Base-by-base conservation (phyloP, 768 basidiomycete species). In the Tylopilus intermedius region DNA sequence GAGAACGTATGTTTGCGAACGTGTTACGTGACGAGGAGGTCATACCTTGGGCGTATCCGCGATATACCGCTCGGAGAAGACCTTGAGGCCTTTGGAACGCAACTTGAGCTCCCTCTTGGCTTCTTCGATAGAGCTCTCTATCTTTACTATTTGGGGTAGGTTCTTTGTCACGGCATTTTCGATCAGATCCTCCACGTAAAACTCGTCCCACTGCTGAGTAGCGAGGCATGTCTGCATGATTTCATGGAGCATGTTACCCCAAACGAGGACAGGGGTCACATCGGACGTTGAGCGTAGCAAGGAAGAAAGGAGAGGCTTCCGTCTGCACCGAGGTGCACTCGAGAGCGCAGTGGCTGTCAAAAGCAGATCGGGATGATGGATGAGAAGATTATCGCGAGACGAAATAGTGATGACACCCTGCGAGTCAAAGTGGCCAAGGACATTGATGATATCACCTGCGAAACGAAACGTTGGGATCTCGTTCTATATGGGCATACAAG, bases 241-340 rank as follows among this genome's bases (percentile, higher is more conserved):
- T 58, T 92, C 86, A 61, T 99, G 96, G 5, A 96, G 78, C 69
- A 98, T 83, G 60, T 87, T 96, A 35, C 96, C 96, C 83, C 93
- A 97, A 0, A 95, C 75, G 10, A 90, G 74, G 5, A 85, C 76
- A 2, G 88, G 84, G 0, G 84, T 81, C 13, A 72, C 70, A 54
- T 85, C 83, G 6, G 78, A 80, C 0, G 76, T 72, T 0, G 82
- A 78, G 37, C 79, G 82, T 40, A 86, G 69, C 47, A 86, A 74
- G 40, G 75, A 72, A 39, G 81, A 82, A 29, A 99, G 72, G n/a
- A 98, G 75, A 0, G 95, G 90, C 68, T 87, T 90, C 9, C 96
- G 85, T 21, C 81, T 71, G 67, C 96, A 99, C 60, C 86, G 82
- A 1, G 88, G 76, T 0, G 93, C 83, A 50, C 82, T 88, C 3